Evolutionary conservation across 306 rosid species (phyloP).

Genomic region (Lagenaria siceraria): DNA sequence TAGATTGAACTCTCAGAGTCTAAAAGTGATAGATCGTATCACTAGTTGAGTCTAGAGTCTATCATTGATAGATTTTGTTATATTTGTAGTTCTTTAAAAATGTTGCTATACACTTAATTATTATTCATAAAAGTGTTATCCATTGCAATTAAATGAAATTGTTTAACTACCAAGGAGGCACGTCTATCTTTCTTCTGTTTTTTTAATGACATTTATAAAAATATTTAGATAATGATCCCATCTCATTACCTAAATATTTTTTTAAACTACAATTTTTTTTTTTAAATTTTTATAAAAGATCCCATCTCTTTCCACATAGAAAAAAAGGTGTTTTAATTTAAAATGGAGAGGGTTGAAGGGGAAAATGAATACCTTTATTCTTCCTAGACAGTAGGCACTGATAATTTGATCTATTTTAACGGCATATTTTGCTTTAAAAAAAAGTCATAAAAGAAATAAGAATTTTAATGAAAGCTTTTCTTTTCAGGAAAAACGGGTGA

Average conservation of each 20-base stretch:
- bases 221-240: background rate
- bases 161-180: background rate
- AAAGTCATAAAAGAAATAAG: background rate
- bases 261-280: too few relatives aligned
- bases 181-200: background rate
- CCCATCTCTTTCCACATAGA: background rate
- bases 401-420: background rate
- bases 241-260: too few relatives aligned
- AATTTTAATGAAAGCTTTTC: background rate
- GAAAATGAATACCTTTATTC: background rate
- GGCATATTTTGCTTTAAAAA: background rate
- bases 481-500: background rate
- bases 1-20: too few relatives aligned
- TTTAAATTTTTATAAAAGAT: too few relatives aligned
- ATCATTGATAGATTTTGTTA: too few relatives aligned
- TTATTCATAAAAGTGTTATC: too few relatives aligned
- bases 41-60: too few relatives aligned
- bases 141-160: too few relatives aligned
- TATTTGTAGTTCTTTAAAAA: too few relatives aligned
- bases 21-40: too few relatives aligned
- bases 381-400: background rate
- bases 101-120: too few relatives aligned
- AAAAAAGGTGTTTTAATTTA: background rate
- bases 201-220: background rate
- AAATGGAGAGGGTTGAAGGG: background rate